Evolutionary conservation across 192 early-diverging fungal genomes (phyloP), one percentile per base, ranked within the genome.

Genomic region (Coemansia sp.): DNA sequence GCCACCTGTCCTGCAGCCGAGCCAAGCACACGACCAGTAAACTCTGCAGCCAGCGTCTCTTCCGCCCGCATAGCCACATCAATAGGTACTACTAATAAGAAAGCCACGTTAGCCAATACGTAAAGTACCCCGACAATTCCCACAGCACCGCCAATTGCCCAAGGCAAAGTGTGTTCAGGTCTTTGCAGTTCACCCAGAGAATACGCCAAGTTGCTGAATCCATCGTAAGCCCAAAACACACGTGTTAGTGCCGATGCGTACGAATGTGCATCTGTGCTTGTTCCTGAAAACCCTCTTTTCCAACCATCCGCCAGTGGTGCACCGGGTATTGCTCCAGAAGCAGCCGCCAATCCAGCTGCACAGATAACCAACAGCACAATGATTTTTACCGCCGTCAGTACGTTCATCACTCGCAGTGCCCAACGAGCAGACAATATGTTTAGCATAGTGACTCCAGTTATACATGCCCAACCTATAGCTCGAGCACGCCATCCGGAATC

Each of bases 101-200:
- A 94, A 1, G 92, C 87, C 2, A 88, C 80, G 57, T 92, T 91
- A 24, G 88, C 84, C 53, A 91, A 59, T 8, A 91, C 64, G 61
- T 94, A 94, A 19, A 84, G 82, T 13, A 84, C 37, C 2, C 88
- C 81, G 22, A 88, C 84, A 26, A 88, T 61, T 4, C 78, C 80
- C 14, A 94, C 78, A 0, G 89, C 84, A 14, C 86, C 79, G 50
- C 87, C 81, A n/a, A 87, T 85, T 4, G 90, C 86, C 49, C 83
- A 80, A 11, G 88, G 89, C 33, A 92, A 64, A 51, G 91, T 91
- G 23, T 82, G 81, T 6, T 84, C 78, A 23, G 92, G 92, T 37
- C 81, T 72, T 55, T 88, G 85, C 78, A 94, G 86, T 77, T 94
- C 92, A 36, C 86, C 87, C 36, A 89, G 81, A 36, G 86, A 83